Percentiles rank a stretch among this genome's conserved stretches.
These are phyloP conservation scores for Aspergillus candidus DNA, from an alignment of 2,329 filamentous ascomycete species.

Conservation along the genomic window DNA sequence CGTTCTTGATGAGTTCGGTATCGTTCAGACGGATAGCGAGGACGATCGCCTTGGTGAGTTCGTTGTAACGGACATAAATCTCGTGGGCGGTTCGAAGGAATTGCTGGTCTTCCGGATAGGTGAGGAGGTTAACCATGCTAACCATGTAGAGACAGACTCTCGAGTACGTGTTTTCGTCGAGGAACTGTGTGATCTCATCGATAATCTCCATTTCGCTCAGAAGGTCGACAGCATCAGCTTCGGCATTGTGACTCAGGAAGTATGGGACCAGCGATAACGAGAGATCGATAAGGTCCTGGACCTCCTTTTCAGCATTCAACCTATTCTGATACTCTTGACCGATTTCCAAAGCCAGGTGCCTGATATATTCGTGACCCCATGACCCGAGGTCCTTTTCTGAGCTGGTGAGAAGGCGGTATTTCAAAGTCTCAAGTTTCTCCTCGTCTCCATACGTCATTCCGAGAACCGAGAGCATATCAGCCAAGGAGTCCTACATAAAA, in stretches of 20 bases:
- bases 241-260: constrained; percentile 94
- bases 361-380: constrained; percentile 97
- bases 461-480: constrained; percentile 92
- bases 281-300: constrained; percentile 78
- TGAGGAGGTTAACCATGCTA: constrained; percentile 96
- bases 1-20: constrained; percentile 69
- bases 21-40: constrained; percentile 93
- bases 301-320: constrained; percentile 75
- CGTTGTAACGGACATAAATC: constrained; percentile 90
- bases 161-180: constrained; percentile 90
- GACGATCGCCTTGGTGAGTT: constrained; percentile 87
- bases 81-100: constrained; percentile 89
- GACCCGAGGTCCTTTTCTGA: constrained; percentile 80
- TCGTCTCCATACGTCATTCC: constrained; percentile 99
- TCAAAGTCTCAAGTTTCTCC: constrained; percentile 89
- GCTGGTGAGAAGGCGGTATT: constrained; percentile 85
- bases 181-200: constrained; percentile 76
- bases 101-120: constrained; percentile 93
- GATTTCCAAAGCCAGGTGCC: constrained; percentile 91
- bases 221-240: constrained; percentile 94
- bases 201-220: constrained; percentile 98
- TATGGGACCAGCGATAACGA: constrained; percentile 81
- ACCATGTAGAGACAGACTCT: constrained; percentile 97
- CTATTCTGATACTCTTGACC: constrained; percentile 89
- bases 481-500: constrained; percentile 59